phyloP scores from a whole-genome alignment of 768 basidiomycete genomes.

The Tricholoma sp. region DNA sequence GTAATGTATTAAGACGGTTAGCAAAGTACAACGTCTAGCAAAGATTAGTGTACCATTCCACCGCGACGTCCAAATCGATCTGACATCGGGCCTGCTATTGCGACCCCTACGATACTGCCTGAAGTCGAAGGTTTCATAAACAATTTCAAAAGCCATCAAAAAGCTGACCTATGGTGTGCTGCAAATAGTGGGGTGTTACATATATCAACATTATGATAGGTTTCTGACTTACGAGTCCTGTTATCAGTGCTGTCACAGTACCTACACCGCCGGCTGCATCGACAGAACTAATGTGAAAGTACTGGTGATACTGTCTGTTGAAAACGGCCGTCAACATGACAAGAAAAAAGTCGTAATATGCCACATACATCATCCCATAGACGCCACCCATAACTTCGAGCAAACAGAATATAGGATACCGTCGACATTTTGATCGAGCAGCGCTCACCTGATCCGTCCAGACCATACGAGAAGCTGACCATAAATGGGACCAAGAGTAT shows the following conservation, averaged over 20 bases:
- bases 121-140: background rate
- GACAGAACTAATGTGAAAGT: slow-evolving; percentile 33
- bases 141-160: background rate
- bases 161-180: slow-evolving; percentile 37
- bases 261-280: slow-evolving; percentile 40
- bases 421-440: background rate
- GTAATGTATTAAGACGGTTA: background rate
- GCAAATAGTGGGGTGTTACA: background rate
- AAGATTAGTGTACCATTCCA: slow-evolving; percentile 33
- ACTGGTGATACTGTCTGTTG: slow-evolving; percentile 34
- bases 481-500: slow-evolving; percentile 40
- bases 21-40: background rate
- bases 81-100: slow-evolving; percentile 36
- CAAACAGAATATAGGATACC: background rate
- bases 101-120: slow-evolving; percentile 33
- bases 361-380: slow-evolving; percentile 40
- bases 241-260: slow-evolving; percentile 38
- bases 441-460: slow-evolving; percentile 38
- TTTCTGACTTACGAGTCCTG: slow-evolving; percentile 33
- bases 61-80: slow-evolving; percentile 39
- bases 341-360: background rate
- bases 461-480: slow-evolving; percentile 42
- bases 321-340: background rate
- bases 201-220: background rate
- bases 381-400: slow-evolving; percentile 40